Conservation (phyloP, 1,284 basidiomycete genomes). For the Marasmius oreades region DNA sequence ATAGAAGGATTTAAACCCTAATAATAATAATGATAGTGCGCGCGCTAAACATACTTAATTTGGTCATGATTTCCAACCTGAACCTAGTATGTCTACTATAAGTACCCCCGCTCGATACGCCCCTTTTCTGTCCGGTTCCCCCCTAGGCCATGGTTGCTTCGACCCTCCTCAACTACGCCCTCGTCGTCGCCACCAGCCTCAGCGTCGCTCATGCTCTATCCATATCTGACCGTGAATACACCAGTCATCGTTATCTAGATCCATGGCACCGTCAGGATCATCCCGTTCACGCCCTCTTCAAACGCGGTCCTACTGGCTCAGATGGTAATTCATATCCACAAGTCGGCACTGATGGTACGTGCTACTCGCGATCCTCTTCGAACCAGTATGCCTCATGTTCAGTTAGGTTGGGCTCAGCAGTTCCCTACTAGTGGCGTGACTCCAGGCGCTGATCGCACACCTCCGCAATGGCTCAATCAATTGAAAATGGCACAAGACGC, state of each 20-base stretch:
- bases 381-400: neutral
- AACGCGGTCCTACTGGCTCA: slow-evolving; percentile 33
- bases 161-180: slow-evolving; percentile 28
- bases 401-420: slow-evolving; percentile 53
- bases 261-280: slow-evolving; percentile 63
- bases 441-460: slow-evolving; percentile 46
- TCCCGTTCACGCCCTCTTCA: slow-evolving; percentile 57
- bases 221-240: slow-evolving; percentile 24
- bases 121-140: neutral
- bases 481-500: slow-evolving; percentile 59
- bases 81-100: neutral
- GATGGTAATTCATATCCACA: slow-evolving; percentile 46
- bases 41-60: no score
- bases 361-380: neutral
- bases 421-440: slow-evolving; percentile 38
- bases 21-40: no score
- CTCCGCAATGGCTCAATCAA: slow-evolving; percentile 65
- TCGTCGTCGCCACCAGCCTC: slow-evolving; percentile 34
- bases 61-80: no score
- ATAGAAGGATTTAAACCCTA: no score
- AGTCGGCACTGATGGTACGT: slow-evolving; percentile 57
- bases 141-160: slow-evolving; percentile 22
- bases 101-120: neutral
- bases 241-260: slow-evolving; percentile 28
- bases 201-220: slow-evolving; percentile 24